phyloP scores from a whole-genome alignment of 129 eudicot genomes.

The Cynara cardunculus region DNA sequence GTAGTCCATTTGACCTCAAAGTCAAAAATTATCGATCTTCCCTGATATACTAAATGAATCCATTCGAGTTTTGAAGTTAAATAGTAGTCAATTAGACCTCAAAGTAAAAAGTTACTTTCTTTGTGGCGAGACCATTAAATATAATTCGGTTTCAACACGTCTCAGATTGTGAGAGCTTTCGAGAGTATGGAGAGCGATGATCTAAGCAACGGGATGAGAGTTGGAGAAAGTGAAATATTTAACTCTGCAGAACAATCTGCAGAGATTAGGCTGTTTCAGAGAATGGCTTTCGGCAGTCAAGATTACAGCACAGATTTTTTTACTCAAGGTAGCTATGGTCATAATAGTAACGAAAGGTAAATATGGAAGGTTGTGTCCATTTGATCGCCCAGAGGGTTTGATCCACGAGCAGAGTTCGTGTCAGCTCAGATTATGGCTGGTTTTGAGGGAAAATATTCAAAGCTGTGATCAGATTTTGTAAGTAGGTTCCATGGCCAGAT shows the following conservation, averaged over 20 bases:
- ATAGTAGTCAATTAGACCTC: background rate
- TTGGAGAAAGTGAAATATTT: slow-evolving; percentile 69
- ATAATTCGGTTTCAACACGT: background rate
- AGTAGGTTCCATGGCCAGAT: slow-evolving; percentile 29
- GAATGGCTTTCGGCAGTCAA: slow-evolving; percentile 89
- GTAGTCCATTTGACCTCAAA: background rate
- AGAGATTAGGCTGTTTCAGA: slow-evolving; percentile 63
- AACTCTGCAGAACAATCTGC: slow-evolving; percentile 71
- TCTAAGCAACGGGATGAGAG: slow-evolving; percentile 79
- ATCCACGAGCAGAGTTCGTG: slow-evolving; percentile 9
- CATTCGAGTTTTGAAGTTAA: background rate
- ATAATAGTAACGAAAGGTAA: slow-evolving; percentile 21
- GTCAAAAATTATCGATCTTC: slow-evolving; percentile 4
- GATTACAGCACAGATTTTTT: slow-evolving; percentile 66
- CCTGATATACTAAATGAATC: background rate
- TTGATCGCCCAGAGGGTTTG: slow-evolving; percentile 2
- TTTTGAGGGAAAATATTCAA: slow-evolving; percentile 6
- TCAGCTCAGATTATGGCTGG: background rate
- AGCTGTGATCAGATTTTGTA: slow-evolving; percentile 25
- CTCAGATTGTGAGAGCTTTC: slow-evolving; percentile 78
- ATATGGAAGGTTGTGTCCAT: slow-evolving; percentile 18
- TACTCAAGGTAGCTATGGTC: slow-evolving; percentile 34
- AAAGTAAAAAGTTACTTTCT: background rate
- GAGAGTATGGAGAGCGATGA: slow-evolving; percentile 49
- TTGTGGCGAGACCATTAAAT: background rate